Conservation (phyloP, 176 grass and related monocot genomes). For the Zoysia japonica region DNA sequence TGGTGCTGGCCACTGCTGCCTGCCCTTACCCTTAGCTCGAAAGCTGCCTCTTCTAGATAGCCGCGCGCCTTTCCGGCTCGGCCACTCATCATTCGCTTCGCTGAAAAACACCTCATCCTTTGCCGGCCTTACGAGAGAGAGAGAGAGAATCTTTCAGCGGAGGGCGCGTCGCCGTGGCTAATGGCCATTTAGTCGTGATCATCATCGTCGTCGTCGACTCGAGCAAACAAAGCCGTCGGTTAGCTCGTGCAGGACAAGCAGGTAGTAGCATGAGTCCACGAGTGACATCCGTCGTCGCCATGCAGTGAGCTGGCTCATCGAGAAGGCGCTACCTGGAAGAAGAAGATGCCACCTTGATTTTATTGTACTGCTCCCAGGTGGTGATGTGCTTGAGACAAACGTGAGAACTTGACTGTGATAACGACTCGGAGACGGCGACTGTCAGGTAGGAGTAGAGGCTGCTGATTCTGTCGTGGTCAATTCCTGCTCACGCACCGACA, state of each 20-base stretch:
- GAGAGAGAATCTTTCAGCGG: conserved; percentile 48
- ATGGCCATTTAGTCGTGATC: conserved; percentile 56
- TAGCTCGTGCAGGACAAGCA: conserved; percentile 31
- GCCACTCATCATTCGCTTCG: conserved; percentile 49
- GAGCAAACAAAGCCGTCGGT: conserved; percentile 30
- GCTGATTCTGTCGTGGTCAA: not conserved
- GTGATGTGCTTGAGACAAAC: not conserved
- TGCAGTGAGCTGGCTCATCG: not conserved
- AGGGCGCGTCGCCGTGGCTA: conserved; percentile 6
- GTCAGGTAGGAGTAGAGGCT: no score
- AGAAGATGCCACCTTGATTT: not conserved
- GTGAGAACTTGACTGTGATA: not conserved
- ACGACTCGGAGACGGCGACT: no score
- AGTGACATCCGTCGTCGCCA: no score
- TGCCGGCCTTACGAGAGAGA: not conserved
- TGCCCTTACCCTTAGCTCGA: not conserved
- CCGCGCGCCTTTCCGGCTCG: conserved; percentile 37
- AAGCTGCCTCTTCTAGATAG: not conserved
- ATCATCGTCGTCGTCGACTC: conserved; percentile 15
- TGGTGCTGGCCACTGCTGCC: conserved; percentile 11
- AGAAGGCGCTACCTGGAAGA: not conserved
- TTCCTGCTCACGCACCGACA: not conserved
- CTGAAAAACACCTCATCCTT: conserved; percentile 38
- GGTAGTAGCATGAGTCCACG: no score
- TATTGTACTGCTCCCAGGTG: not conserved